These are phyloP conservation scores for Globisporangium canariense DNA, from an alignment of 352 stramenopile genomes.

Conservation along the genomic window DNA sequence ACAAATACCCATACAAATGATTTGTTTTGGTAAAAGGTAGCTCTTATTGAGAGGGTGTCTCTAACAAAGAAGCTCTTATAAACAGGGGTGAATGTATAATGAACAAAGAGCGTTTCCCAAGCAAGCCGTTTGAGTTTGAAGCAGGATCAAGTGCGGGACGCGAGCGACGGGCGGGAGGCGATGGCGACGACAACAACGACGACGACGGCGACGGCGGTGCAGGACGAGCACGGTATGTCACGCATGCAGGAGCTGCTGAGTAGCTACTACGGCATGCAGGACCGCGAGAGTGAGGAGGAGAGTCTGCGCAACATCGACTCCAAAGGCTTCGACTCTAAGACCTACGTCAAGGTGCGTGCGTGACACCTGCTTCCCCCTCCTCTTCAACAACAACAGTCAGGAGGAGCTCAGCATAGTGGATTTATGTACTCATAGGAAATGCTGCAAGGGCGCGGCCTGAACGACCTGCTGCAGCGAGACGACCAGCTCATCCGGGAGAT, in stretches of 20 bases:
- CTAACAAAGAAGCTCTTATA: too few species aligned
- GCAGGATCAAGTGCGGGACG: too few species aligned
- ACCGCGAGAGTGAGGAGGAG: conserved; percentile 65
- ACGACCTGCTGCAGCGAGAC: conserved; percentile 69
- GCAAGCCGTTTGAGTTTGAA: too few species aligned
- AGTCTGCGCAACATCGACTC: conserved; percentile 76
- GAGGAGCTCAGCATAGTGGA: not conserved
- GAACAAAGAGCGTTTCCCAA: not conserved
- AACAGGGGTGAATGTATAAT: too few species aligned
- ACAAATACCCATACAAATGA: too few species aligned
- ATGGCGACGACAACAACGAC: conserved; percentile 1
- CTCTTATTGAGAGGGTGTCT: too few species aligned
- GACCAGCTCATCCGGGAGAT: conserved; percentile 86
- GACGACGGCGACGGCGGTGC: conserved; percentile 18
- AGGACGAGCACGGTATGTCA: conserved; percentile 63
- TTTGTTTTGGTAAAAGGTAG: too few species aligned
- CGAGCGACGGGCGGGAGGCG: too few species aligned
- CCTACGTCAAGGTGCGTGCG: conserved; percentile 65
- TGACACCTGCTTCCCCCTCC: not conserved
- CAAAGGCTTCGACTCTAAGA: conserved; percentile 57
- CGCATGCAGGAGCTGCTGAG: conserved; percentile 89
- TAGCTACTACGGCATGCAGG: conserved; percentile 84
- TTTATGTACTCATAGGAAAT: conserved; percentile 38
- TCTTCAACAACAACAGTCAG: not conserved
- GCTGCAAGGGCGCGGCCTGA: conserved; percentile 53